Base-by-base conservation (phyloP, 805 yeast genomes). In the Crinitomyces ghanaensis region DNA sequence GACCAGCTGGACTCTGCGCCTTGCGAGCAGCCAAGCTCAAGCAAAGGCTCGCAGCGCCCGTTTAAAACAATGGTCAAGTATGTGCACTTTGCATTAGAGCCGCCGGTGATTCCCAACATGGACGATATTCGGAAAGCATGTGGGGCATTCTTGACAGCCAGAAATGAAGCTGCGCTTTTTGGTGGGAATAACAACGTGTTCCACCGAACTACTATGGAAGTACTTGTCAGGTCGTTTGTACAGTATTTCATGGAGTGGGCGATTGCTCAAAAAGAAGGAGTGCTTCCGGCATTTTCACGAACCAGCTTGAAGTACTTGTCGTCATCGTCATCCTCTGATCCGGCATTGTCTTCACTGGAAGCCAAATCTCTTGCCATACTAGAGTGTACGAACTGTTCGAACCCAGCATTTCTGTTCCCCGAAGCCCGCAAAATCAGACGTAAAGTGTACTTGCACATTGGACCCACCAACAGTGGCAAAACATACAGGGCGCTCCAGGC, bases 381-480 rank as follows among this genome's bases (percentile, higher is more conserved):
- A 13, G 81, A 74, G 70, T 26, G 36, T 5, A 19, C 56, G 4
- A 74, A 72, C 43, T 57, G 74, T 16, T 52, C 65, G 12, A 65
- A 73, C 41, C 91, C 91, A 0, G 70, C 70, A 6, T 74, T 74
- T 42, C 80, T 93, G 85, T 91, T 66, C 48, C 95, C 97, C 0
- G 73, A 66, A 28, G 93, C 98, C 1, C 64, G 97, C 25, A 70
- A 74, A 41, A 63, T 84, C 61, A 75, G 73, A 42, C 63, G 99
- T 25, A 76, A 78, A 32, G 66, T 91, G 31, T 68, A 79, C n/a
- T 70, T 91, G 74, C 99, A 91, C 53, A 82, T 91, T 7, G 99
- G 99, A 0, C 98, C 99, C 1, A 91, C 99, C 0, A 91, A 91
- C 53, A 77, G 91, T 44, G 99, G 99, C 8, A 91, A 91, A 49